Evolutionary conservation across 345 rosid genomes (phyloP), one percentile per base, ranked within the genome.

Genomic region (Bretschneidera sinensis): DNA sequence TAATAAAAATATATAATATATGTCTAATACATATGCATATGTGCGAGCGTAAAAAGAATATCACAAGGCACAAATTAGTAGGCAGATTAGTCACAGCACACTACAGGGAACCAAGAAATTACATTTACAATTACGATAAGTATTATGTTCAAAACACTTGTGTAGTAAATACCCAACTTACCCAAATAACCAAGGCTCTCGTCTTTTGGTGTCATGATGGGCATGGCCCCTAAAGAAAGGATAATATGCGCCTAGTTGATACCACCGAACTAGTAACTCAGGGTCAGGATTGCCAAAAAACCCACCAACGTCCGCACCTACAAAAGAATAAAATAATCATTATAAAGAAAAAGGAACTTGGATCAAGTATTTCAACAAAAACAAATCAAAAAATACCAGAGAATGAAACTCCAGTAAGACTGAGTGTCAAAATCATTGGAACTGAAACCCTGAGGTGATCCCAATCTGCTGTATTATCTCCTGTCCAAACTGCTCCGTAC

Each of bases 151-250:
- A 39, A 39, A 39, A 31, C 9, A 31, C 35, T 31, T 31, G 35
- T 53, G 28, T 23, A 23, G 56, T 48, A 55, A 61, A 54, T 45
- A 48, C 49, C 60, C n/a, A 51, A 48, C 75, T 54, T 85, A 95
- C 99, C 99, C 99, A 62, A 91, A 90, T 64, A 88, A 68, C 97
- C 97, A 95, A 71, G 99, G 99, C 62, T 95, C 99, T 53, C 99
- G 87, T 77, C 99, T 77, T 76, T 81, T 95, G 15, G 97, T 91
- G 76, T 95, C 99, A 56, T 86, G 97, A 78, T 95, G 99, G 52
- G 99, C 95, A 78, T 95, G 99, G 4, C 73, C 99, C 77, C 99
- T 84, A 73, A 95, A 95, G 81, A 95, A 95, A 61, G 99, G 99
- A 71, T 91, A 95, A 71, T 78, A 95, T 53, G 99, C 97, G 79